Conservation (phyloP, 129 eudicot species). For the Silybum marianum region DNA sequence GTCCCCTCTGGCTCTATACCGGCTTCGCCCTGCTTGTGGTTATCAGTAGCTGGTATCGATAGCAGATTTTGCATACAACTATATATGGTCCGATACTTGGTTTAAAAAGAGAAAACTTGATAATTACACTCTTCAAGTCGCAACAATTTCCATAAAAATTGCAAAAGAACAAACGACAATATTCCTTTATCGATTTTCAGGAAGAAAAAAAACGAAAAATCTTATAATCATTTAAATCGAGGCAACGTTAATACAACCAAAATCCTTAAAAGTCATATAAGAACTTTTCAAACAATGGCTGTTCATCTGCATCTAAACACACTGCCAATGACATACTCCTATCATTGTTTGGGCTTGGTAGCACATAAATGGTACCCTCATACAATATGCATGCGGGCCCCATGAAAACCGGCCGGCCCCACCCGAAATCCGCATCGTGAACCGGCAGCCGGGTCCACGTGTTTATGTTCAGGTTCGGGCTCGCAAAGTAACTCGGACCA, state of each 20-base stretch:
- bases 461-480: constrained; percentile 66
- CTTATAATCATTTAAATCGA: not conserved
- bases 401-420: constrained; percentile 66
- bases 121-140: not conserved
- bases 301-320: constrained; percentile 46
- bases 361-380: constrained; percentile 55
- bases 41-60: too few species aligned
- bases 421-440: constrained; percentile 71
- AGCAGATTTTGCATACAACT: too few species aligned
- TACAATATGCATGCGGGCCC: constrained; percentile 54
- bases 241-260: not conserved
- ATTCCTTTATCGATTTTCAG: too few species aligned
- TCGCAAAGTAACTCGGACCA: constrained; percentile 44
- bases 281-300: constrained; percentile 44
- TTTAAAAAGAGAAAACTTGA: too few species aligned
- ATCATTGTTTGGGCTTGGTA: constrained; percentile 56
- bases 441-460: constrained; percentile 67
- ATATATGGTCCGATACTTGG: too few species aligned
- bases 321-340: constrained; percentile 55
- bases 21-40: too few species aligned
- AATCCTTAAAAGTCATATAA: constrained; percentile 43
- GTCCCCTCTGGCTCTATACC: too few species aligned
- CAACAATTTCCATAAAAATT: not conserved
- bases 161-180: not conserved
- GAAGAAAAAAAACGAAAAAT: not conserved